phyloP scores from a whole-genome alignment of 345 rosid species.

The Eucalyptus marginata region DNA sequence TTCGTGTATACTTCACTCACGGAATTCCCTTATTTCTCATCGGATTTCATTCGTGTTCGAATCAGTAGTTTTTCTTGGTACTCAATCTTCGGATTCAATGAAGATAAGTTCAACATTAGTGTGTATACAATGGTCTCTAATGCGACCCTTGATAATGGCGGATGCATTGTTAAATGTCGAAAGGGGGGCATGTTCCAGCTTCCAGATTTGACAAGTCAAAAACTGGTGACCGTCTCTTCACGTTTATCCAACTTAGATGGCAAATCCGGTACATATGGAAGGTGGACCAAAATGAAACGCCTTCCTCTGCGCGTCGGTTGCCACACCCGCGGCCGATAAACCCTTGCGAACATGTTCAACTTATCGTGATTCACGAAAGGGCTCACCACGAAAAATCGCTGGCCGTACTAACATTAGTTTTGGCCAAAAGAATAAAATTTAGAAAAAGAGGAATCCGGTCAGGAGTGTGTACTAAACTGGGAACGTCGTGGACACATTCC shows the following conservation, averaged over 20 bases:
- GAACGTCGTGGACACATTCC: not conserved
- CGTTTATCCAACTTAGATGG: not conserved
- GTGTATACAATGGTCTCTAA: not conserved
- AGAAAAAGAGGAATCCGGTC: not conserved
- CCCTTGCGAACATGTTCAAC: not conserved
- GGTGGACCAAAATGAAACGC: not conserved
- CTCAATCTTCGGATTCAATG: not conserved
- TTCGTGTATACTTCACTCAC: not conserved
- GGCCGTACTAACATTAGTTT: not conserved
- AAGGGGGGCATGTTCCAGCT: not conserved
- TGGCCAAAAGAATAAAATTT: not conserved
- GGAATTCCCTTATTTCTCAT: not conserved
- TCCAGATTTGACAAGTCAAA: not conserved
- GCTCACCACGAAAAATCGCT: not conserved
- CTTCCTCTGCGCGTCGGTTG: not conserved
- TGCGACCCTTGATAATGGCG: not conserved
- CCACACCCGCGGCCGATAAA: not conserved
- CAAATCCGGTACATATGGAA: not conserved
- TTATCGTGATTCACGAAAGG: not conserved
- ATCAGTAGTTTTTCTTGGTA: not conserved
- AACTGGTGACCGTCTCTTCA: not conserved
- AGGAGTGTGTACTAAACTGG: not conserved
- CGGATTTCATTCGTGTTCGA: not conserved
- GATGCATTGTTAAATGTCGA: not conserved
- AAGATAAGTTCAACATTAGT: not conserved